These are phyloP conservation scores for Amaranthus tricolor DNA, from an alignment of 179 eudicot species.

Conservation along the genomic window DNA sequence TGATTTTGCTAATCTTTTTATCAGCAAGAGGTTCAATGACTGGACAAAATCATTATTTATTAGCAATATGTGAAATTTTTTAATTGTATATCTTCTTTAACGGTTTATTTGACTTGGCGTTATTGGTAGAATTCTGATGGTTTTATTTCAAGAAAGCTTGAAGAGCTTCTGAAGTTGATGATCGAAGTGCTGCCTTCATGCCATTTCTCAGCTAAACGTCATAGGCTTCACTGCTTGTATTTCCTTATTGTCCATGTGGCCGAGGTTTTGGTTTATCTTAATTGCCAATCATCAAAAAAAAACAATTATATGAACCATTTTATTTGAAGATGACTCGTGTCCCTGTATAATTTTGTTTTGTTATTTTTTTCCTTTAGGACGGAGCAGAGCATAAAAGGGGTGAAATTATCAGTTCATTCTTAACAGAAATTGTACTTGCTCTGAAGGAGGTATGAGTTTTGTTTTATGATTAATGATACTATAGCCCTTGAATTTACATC, in stretches of 20 bases:
- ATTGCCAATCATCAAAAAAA: not conserved
- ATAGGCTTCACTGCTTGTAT: conserved; percentile 87
- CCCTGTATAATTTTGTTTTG: not conserved
- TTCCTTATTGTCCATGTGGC: conserved; percentile 60
- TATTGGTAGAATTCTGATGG: conserved; percentile 54
- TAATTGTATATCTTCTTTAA: not conserved
- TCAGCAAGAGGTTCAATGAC: not conserved
- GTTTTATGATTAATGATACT: conserved; percentile 1
- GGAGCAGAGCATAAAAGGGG: conserved; percentile 51
- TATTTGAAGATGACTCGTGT: not conserved
- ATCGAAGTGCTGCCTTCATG: conserved; percentile 71
- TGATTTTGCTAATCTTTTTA: not conserved
- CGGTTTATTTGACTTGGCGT: conserved; percentile 15
- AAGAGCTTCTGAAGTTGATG: conserved; percentile 66
- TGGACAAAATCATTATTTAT: not conserved
- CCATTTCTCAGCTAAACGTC: conserved; percentile 92
- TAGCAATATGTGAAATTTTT: not conserved
- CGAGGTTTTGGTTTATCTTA: conserved; percentile 45
- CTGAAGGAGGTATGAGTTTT: conserved; percentile 71
- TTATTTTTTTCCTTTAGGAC: conserved; percentile 41
- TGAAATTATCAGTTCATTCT: conserved; percentile 55
- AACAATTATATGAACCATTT: not conserved
- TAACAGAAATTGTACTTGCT: conserved; percentile 87
- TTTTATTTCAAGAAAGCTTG: conserved; percentile 56
- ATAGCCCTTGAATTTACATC: no score